Evolutionary conservation across 306 rosid species (phyloP), one percentile per base, ranked within the genome.

Genomic region (Pachyrhizus erosus): DNA sequence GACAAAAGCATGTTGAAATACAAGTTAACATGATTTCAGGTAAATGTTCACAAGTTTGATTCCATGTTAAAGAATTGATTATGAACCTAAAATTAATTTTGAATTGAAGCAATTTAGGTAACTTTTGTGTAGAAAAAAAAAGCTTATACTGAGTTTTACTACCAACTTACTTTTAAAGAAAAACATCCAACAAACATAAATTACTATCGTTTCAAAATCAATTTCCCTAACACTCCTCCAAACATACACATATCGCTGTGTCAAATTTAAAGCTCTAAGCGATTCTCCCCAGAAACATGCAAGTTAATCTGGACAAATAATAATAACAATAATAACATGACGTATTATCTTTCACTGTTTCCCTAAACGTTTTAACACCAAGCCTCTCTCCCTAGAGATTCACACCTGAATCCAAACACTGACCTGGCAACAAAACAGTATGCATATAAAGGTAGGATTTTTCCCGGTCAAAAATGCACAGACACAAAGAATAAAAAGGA

Each of bases 351-450:
- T 34, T 68, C 24, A 54, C 51, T 40, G 31, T 33, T 73, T 78
- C 64, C 46, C 10, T 13, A 20, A 79, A 57, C 62, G 71, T 75
- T 79, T 61, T 49, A 69, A 79, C 23, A 39, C 20, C 58, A 67
- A 5, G 15, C 71, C 51, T 73, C 18, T 31, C 62, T 77, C 12
- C 29, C 24, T 34, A 54, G 8, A 45, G 76, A 76, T 11, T 71
- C 68, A 34, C 31, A 49, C 46, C 78, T 27, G 70, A 70, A 68
- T 66, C 62, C 20, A 87, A 77, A 73, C 10, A 77, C 18, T 27
- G 84, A 84, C 64, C 69, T 58, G 70, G 60, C 62, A 0, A 26
- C 51, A 62, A 54, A 42, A 78, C 15, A 48, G 20, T 10, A 18
- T 3, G 48, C 1, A 43, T 54, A 70, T 51, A 69, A 48, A 51